phyloP scores from a whole-genome alignment of 2,329 filamentous ascomycete species.

The Penicillium freii region DNA sequence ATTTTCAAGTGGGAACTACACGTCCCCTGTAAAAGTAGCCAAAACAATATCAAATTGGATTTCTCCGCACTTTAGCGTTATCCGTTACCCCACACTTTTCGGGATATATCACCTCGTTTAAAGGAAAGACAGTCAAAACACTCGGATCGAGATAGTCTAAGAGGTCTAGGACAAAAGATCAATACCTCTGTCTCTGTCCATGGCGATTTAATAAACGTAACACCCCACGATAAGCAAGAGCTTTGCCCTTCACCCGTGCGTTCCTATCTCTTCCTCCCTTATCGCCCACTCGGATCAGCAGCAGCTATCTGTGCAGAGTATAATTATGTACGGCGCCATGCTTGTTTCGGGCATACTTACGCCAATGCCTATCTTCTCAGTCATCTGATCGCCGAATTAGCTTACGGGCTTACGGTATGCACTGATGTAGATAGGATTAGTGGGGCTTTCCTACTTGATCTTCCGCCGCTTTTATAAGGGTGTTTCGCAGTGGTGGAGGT shows the following conservation, averaged over 20 bases:
- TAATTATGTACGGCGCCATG: neutral
- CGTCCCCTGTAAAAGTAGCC: neutral
- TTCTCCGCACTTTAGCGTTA: neutral
- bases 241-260: neutral
- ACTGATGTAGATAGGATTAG: neutral
- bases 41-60: neutral
- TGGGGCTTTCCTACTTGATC: neutral
- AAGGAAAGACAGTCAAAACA: neutral
- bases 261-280: neutral
- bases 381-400: no score
- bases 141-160: neutral
- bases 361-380: no score
- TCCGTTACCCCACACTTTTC: neutral
- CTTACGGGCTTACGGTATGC: neutral
- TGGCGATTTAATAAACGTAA: neutral
- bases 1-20: neutral
- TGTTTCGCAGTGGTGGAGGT: neutral
- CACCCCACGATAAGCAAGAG: neutral
- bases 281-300: constrained; percentile 7
- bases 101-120: neutral
- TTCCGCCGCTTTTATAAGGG: neutral
- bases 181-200: no score
- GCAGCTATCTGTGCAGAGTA: constrained; percentile 1
- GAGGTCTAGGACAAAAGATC: neutral
- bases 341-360: neutral